These are phyloP conservation scores for Vicia faba DNA, from an alignment of 306 rosid species.

Conservation along the genomic window DNA sequence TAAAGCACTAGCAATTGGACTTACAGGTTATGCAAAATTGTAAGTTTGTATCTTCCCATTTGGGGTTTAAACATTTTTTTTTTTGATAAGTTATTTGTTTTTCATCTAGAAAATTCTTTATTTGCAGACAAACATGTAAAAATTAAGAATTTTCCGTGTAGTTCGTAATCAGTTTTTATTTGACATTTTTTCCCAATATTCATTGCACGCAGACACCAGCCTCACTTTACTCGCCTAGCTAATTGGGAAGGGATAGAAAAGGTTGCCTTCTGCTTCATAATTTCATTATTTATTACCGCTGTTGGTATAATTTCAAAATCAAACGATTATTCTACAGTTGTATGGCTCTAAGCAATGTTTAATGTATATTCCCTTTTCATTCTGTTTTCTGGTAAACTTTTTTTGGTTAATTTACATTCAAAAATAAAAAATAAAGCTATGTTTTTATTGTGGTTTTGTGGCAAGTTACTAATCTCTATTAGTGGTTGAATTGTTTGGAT, in stretches of 20 bases:
- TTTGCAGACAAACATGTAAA: slow-evolving; percentile 26
- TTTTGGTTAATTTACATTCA: neutral
- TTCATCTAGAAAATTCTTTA: slow-evolving; percentile 5
- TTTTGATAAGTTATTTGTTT: slow-evolving; percentile 20
- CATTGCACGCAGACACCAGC: slow-evolving; percentile 88
- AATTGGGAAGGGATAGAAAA: slow-evolving; percentile 94
- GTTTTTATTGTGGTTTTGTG: slow-evolving; percentile 5
- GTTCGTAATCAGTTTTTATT: slow-evolving; percentile 29
- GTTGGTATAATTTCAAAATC: neutral
- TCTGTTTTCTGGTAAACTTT: slow-evolving; percentile 29
- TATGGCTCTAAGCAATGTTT: neutral
- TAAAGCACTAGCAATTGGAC: slow-evolving; percentile 81
- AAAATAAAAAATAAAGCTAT: slow-evolving; percentile 2
- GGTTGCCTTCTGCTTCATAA: slow-evolving; percentile 46
- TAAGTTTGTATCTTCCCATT: slow-evolving; percentile 51
- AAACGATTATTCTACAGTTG: slow-evolving; percentile 8
- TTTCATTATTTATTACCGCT: slow-evolving; percentile 18
- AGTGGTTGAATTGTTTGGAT: neutral
- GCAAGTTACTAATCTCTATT: slow-evolving; percentile 1
- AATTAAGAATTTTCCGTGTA: slow-evolving; percentile 5
- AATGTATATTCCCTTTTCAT: slow-evolving; percentile 24
- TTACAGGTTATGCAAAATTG: slow-evolving; percentile 90
- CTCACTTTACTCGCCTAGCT: slow-evolving; percentile 77
- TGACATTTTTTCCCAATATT: slow-evolving; percentile 35
- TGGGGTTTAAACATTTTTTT: slow-evolving; percentile 17